Base-by-base conservation (phyloP, 768 basidiomycete genomes). In the Suillus placidus region DNA sequence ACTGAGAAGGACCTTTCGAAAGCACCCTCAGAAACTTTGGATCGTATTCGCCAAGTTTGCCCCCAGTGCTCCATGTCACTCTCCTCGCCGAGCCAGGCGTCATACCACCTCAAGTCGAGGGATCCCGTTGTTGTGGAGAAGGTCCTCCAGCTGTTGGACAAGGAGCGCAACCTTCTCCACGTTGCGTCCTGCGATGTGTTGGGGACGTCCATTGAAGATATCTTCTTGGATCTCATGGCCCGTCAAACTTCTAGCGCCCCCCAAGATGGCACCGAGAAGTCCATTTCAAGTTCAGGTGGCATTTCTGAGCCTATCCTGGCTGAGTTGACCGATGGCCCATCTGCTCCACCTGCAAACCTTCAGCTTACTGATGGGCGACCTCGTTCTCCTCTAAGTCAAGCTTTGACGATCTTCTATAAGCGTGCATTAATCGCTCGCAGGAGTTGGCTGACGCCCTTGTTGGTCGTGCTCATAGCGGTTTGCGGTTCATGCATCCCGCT, bases 201-300 rank as follows among this genome's bases (percentile, higher is more conserved):
- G 26, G 88, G 90, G 12, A 88, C 91, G 0, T 86, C 90, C 9
- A 88, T 94, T 47, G 92, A 94, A 74, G 90, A 93, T 64, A 90
- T 94, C 54, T 94, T 94, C 79, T 81, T 94, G 23, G 82, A 84
- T 47, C 76, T 94, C 20, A 92, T 93, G 90, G 75, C 76, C 56
- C 78, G 82, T 4, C 71, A 74, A 61, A 54, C 20, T 35, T 64
- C n/a, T 38, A 34, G 16, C 1, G 63, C 49, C 30, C 69, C 58
- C 1, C 56, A 40, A 20, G 77, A 83, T 35, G 76, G 80, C 16
- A 67, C 66, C 4, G 67, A 72, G 16, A 69, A 71, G 51, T 72
- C 68, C n/a, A 66, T 70, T 40, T 56, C 64, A 23, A 72, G 67
- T 30, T 42, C 61, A 32, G 65, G 62, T 18, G 54, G 18, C 10